Evolutionary conservation across 306 rosid species (phyloP).

Genomic region (barrel medic (Medicago truncatula)): DNA sequence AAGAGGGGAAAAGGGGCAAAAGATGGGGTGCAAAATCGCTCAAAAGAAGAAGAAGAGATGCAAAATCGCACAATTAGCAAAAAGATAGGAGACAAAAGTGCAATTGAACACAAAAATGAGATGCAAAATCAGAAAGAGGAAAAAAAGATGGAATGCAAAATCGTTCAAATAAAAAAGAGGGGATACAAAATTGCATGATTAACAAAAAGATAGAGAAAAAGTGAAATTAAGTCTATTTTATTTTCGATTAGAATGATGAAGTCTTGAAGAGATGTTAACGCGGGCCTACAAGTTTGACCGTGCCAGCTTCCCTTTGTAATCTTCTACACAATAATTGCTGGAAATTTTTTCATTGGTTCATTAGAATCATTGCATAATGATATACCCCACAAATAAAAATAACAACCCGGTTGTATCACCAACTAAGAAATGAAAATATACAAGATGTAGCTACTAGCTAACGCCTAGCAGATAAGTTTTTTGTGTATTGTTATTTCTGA

Average conservation of each 20-base stretch:
- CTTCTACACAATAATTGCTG: conserved; percentile 43
- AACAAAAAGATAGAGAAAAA: too few relatives aligned
- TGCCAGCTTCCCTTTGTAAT: conserved; percentile 13
- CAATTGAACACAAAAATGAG: too few relatives aligned
- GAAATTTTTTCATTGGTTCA: not conserved
- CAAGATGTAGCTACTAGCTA: conserved; percentile 53
- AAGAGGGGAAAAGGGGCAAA: too few relatives aligned
- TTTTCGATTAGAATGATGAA: not conserved
- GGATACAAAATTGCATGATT: too few relatives aligned
- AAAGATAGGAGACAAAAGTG: too few relatives aligned
- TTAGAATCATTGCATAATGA: conserved; percentile 14
- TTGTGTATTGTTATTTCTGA: not conserved
- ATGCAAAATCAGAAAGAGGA: too few relatives aligned
- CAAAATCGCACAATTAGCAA: too few relatives aligned
- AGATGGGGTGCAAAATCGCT: too few relatives aligned
- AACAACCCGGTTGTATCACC: conserved; percentile 58
- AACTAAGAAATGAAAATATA: not conserved
- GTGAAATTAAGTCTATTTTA: too few relatives aligned
- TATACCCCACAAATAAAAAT: conserved; percentile 37
- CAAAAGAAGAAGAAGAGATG: too few relatives aligned
- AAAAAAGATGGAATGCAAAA: too few relatives aligned
- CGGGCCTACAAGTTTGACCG: conserved; percentile 22
- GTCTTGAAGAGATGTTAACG: not conserved
- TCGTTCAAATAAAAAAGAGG: too few relatives aligned
- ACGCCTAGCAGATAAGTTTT: not conserved